A percentile compares a stretch with the other conserved stretches of the same genome.
These are phyloP conservation scores for Cubamyces sp. DNA, from an alignment of 768 basidiomycete genomes.

Conservation along the genomic window DNA sequence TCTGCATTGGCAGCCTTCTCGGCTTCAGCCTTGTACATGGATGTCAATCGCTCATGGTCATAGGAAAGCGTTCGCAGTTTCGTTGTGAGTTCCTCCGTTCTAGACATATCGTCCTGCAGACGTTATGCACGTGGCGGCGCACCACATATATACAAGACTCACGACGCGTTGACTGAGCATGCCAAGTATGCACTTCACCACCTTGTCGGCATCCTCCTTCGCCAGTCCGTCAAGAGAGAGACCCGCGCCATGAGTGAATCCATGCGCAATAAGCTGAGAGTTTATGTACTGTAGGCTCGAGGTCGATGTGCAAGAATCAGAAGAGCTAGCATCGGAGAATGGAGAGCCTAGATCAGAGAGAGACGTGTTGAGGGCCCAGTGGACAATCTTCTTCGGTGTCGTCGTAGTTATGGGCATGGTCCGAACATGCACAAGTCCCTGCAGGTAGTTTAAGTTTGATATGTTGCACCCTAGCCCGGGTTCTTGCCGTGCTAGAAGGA, in stretches of 20 bases:
- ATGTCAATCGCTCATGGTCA: slow-evolving; percentile 74
- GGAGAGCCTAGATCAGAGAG: slow-evolving; percentile 36
- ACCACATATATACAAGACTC: slow-evolving; percentile 30
- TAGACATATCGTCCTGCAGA: slow-evolving; percentile 69
- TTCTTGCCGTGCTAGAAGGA: background rate
- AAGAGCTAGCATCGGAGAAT: slow-evolving; percentile 40
- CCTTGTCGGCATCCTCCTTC: slow-evolving; percentile 53
- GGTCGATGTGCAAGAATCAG: slow-evolving; percentile 50
- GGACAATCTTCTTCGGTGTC: slow-evolving; percentile 52
- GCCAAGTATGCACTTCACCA: slow-evolving; percentile 75
- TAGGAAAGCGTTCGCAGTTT: slow-evolving; percentile 79
- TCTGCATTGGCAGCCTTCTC: slow-evolving; percentile 75
- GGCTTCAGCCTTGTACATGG: slow-evolving; percentile 60
- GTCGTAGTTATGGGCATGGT: slow-evolving; percentile 11
- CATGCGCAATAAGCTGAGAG: slow-evolving; percentile 81
- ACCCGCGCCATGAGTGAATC: slow-evolving; percentile 67
- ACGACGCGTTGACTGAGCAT: slow-evolving; percentile 82
- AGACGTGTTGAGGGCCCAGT: slow-evolving; percentile 56
- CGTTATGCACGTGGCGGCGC: background rate
- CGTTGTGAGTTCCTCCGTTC: slow-evolving; percentile 75
- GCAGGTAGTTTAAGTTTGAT: background rate
- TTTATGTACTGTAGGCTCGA: slow-evolving; percentile 81
- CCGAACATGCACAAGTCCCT: background rate
- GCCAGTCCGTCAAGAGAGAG: slow-evolving; percentile 69
- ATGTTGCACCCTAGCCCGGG: background rate